A percentile compares a stretch with the other conserved stretches of the same genome.
These are phyloP conservation scores for barley (Hordeum vulgare) DNA, from an alignment of 176 grass and related monocot species.

Conservation along the genomic window DNA sequence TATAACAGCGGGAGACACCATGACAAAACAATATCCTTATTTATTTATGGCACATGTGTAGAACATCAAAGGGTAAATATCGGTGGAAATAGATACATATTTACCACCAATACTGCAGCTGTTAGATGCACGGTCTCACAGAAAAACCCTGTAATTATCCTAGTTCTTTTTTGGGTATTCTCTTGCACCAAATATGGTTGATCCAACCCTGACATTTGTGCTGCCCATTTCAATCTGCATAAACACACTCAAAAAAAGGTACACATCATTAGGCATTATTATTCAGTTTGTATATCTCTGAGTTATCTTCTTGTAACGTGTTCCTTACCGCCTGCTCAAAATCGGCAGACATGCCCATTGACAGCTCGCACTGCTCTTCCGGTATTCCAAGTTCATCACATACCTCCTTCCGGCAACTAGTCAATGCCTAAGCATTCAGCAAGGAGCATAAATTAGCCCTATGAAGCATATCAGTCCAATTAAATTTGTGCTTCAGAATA, in stretches of 20 bases:
- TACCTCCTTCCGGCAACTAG: constrained; percentile 51
- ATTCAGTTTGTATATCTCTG: neutral
- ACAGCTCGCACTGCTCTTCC: constrained; percentile 80
- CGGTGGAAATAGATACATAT: neutral
- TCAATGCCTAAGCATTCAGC: constrained; percentile 35
- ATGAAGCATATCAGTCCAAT: neutral
- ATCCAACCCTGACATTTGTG: constrained; percentile 80
- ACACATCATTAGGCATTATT: neutral
- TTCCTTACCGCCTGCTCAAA: constrained; percentile 92
- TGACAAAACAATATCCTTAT: no score
- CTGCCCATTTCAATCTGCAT: constrained; percentile 85
- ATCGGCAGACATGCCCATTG: constrained; percentile 98
- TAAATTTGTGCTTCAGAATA: neutral
- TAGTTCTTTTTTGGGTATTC: constrained; percentile 81
- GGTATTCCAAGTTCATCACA: constrained; percentile 68
- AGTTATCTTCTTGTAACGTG: neutral
- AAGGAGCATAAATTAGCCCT: neutral
- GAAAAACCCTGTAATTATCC: constrained; percentile 2
- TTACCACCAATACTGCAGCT: constrained; percentile 16
- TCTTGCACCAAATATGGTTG: constrained; percentile 75
- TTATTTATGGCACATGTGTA: no score
- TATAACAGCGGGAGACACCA: no score
- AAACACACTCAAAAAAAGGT: neutral
- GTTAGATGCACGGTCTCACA: neutral
- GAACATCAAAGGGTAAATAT: neutral